phyloP scores from a whole-genome alignment of 192 early-diverging fungal species.

The Endogone sp. region DNA sequence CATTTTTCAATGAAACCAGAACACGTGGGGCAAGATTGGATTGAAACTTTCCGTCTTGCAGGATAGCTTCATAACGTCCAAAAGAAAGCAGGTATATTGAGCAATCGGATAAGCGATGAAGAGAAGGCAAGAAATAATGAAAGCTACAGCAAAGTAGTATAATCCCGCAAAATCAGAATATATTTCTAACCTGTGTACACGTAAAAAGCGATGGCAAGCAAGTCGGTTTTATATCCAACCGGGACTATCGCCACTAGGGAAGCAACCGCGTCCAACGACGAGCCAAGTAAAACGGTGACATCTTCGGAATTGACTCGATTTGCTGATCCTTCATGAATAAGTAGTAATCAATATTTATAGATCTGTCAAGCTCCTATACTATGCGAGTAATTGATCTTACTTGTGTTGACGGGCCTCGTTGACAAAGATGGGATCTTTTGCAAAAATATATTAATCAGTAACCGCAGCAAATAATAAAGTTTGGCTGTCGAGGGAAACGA shows the following conservation, averaged over 20 bases:
- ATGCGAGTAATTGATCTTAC: too few species aligned
- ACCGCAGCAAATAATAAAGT: constrained; percentile 34
- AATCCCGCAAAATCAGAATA: too few species aligned
- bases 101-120: too few species aligned
- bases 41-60: constrained; percentile 40
- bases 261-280: constrained; percentile 39
- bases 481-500: constrained; percentile 32
- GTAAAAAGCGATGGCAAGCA: constrained; percentile 47
- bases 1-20: constrained; percentile 39
- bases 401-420: constrained; percentile 8
- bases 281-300: constrained; percentile 20
- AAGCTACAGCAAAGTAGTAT: too few species aligned
- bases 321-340: neutral
- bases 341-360: neutral
- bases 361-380: too few species aligned
- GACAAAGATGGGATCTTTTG: constrained; percentile 37
- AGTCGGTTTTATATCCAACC: constrained; percentile 37
- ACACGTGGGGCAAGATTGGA: constrained; percentile 37
- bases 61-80: constrained; percentile 21
- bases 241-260: constrained; percentile 39
- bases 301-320: constrained; percentile 5
- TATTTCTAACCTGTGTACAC: constrained; percentile 44
- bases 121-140: too few species aligned
- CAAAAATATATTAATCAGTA: constrained; percentile 40
- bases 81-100: neutral